Percentiles rank a stretch among this genome's conserved stretches.
phyloP scores from a whole-genome alignment of 2,329 filamentous ascomycete species.

The Nigrograna mackinnonii region DNA sequence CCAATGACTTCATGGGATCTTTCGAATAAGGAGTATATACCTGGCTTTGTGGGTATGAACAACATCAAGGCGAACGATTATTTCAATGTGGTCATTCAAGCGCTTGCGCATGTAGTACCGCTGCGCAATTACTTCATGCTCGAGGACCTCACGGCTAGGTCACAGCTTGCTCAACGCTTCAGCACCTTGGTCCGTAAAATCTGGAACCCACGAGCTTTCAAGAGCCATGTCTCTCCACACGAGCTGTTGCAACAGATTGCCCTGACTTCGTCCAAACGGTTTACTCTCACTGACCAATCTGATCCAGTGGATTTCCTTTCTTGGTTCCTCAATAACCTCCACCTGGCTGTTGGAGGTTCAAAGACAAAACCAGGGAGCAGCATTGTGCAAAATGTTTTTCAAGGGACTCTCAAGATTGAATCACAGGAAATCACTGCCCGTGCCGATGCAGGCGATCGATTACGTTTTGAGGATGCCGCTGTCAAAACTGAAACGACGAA shows the following conservation, averaged over 20 bases:
- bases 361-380: conserved; percentile 82
- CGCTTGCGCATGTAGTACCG: conserved; percentile 85
- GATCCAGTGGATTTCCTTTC: conserved; percentile 96
- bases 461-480: conserved; percentile 91
- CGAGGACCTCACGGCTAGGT: conserved; percentile 72
- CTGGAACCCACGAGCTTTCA: conserved; percentile 97
- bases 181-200: conserved; percentile 93
- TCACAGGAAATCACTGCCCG: conserved; percentile 92
- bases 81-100: conserved; percentile 91
- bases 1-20: conserved; percentile 73
- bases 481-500: conserved; percentile 77
- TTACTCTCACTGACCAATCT: conserved; percentile 86
- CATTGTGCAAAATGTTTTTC: conserved; percentile 90
- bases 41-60: conserved; percentile 98
- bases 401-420: conserved; percentile 89
- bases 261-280: conserved; percentile 86
- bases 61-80: conserved; percentile 99
- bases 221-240: conserved; percentile 94
- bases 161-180: conserved; percentile 86
- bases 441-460: conserved; percentile 81
- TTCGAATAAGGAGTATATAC: conserved; percentile 81
- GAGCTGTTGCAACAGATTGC: conserved; percentile 95
- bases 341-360: conserved; percentile 86
- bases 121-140: conserved; percentile 91
- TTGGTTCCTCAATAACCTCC: conserved; percentile 97